phyloP scores from a whole-genome alignment of 305 asterid genomes.

The Fraxinus angustifolia region DNA sequence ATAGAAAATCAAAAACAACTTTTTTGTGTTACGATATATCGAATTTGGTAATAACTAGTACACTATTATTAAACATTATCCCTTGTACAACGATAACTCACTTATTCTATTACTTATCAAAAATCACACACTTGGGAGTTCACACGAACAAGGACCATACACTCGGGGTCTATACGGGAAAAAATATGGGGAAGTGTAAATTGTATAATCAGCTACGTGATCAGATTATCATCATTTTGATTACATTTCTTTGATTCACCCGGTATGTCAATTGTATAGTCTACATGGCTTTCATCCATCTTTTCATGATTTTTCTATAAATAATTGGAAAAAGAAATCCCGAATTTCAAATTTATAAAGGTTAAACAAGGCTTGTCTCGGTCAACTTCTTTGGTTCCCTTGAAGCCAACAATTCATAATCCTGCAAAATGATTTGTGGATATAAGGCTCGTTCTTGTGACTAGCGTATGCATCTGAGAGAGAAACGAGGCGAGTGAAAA shows the following conservation, averaged over 20 bases:
- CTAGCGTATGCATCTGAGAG: not conserved
- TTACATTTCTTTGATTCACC: not conserved
- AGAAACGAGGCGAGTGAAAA: not conserved
- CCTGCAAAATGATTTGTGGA: constrained; percentile 37
- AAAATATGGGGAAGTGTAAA: not conserved
- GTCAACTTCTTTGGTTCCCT: constrained; percentile 42
- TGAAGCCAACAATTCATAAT: constrained; percentile 52
- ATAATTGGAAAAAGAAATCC: not conserved
- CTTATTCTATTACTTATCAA: not conserved
- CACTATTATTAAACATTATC: not conserved
- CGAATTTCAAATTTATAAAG: not conserved
- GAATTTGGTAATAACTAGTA: not conserved
- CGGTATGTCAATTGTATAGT: not conserved
- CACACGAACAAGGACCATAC: not conserved
- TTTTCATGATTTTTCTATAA: not conserved
- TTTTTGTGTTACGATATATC: not conserved
- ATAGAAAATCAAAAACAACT: not conserved
- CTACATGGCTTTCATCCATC: not conserved
- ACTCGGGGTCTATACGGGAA: not conserved
- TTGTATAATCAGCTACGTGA: not conserved
- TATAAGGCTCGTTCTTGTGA: not conserved
- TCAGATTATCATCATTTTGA: not conserved
- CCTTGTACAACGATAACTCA: not conserved
- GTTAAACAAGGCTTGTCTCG: constrained; percentile 47
- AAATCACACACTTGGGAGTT: not conserved